Evolutionary conservation across 768 basidiomycete species (phyloP).

Genomic region (Leccinum fibrillosum): DNA sequence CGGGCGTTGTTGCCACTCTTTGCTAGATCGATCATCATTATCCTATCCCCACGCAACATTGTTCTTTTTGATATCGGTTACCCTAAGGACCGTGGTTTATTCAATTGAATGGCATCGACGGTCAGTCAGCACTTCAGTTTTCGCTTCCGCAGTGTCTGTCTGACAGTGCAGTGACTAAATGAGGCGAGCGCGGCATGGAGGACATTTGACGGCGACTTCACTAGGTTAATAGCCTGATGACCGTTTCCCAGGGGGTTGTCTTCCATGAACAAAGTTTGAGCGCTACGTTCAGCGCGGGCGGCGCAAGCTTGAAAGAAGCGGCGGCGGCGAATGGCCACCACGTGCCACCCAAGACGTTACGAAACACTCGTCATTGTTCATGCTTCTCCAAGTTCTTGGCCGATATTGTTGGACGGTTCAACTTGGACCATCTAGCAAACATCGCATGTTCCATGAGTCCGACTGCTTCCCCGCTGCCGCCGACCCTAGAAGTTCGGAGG

Average conservation of each 20-base stretch:
- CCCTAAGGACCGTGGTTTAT: neutral
- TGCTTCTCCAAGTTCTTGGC: too few species aligned
- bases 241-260: neutral
- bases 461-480: neutral
- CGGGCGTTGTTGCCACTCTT: neutral
- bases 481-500: neutral
- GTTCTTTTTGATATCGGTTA: neutral
- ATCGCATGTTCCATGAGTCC: neutral
- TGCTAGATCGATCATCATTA: neutral
- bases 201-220: neutral
- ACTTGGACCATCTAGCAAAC: neutral
- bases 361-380: neutral
- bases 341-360: neutral
- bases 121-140: neutral
- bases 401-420: neutral
- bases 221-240: neutral
- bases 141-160: neutral
- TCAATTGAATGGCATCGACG: constrained; percentile 1
- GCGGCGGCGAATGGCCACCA: neutral
- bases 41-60: neutral
- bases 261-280: neutral
- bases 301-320: neutral
- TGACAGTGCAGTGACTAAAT: neutral
- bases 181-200: neutral
- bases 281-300: neutral